These are phyloP conservation scores for Cercospora canescens DNA, from an alignment of 2,329 filamentous ascomycete species.

Conservation along the genomic window DNA sequence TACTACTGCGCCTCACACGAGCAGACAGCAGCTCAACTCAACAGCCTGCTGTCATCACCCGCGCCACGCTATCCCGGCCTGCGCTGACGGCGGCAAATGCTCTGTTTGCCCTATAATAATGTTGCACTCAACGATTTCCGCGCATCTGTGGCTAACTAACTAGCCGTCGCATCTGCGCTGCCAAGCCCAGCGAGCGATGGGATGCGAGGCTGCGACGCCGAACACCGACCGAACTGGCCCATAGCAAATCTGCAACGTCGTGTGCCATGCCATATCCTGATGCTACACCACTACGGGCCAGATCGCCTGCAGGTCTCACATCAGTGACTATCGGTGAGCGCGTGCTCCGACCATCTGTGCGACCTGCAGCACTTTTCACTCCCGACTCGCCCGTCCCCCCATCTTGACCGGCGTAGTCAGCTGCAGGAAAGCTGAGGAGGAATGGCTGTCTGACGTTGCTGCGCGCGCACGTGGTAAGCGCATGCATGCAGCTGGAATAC, in stretches of 20 bases:
- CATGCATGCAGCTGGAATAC: not conserved
- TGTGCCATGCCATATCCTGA: not conserved
- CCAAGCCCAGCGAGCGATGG: not conserved
- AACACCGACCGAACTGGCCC: not conserved
- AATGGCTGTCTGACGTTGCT: conserved; percentile 3
- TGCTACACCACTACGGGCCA: not conserved
- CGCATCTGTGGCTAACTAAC: too few species aligned
- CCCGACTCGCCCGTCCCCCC: too few species aligned
- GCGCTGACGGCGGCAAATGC: not conserved
- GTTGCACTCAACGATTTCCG: not conserved
- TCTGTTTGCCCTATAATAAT: not conserved
- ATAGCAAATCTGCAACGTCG: not conserved
- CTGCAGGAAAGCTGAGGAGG: not conserved
- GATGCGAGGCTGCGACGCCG: not conserved
- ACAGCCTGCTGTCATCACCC: not conserved
- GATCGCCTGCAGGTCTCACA: not conserved
- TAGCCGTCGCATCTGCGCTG: not conserved
- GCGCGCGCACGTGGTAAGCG: not conserved
- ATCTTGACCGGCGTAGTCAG: not conserved
- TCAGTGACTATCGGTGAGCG: not conserved
- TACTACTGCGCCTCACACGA: not conserved
- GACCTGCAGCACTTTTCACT: not conserved
- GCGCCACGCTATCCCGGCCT: not conserved
- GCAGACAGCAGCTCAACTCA: not conserved
- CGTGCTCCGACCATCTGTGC: not conserved